phyloP scores from a whole-genome alignment of 371 early-diverging fungal species.

The Mucor mucedo region DNA sequence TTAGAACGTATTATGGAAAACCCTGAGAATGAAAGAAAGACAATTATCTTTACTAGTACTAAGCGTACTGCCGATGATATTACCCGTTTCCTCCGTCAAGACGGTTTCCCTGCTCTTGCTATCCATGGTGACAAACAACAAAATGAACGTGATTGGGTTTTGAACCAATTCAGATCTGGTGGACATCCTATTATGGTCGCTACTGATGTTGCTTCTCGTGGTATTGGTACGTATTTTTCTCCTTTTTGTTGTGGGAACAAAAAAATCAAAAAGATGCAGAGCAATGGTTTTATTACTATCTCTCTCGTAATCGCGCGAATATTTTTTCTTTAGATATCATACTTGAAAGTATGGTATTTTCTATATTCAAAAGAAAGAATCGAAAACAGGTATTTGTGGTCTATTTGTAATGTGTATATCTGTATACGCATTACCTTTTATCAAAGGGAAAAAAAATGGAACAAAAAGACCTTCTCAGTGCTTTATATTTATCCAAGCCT shows the following conservation, averaged over 20 bases:
- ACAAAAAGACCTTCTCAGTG: slow-evolving; percentile 5
- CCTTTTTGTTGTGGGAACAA: slow-evolving; percentile 1
- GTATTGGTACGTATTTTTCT: slow-evolving; percentile 81
- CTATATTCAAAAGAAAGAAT: neutral
- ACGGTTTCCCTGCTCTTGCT: slow-evolving; percentile 96
- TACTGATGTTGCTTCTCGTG: slow-evolving; percentile 99
- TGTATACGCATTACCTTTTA: neutral
- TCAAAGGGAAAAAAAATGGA: neutral
- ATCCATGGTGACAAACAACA: slow-evolving; percentile 99
- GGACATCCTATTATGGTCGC: slow-evolving; percentile 97
- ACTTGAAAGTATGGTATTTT: slow-evolving; percentile 1
- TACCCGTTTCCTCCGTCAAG: slow-evolving; percentile 87
- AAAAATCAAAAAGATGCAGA: slow-evolving; percentile 6
- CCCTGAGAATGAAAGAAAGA: slow-evolving; percentile 75
- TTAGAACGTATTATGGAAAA: slow-evolving; percentile 79
- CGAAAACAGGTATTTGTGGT: slow-evolving; percentile 6
- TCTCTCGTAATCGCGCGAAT: slow-evolving; percentile 16
- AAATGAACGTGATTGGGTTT: slow-evolving; percentile 97
- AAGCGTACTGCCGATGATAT: slow-evolving; percentile 98
- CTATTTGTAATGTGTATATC: neutral
- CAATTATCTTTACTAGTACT: slow-evolving; percentile 97
- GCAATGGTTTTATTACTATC: slow-evolving; percentile 3
- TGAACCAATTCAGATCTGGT: slow-evolving; percentile 91
- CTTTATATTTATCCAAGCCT: neutral
- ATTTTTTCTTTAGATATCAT: slow-evolving; percentile 12